These are phyloP conservation scores for Telfairia occidentalis DNA, from an alignment of 331 rosid species.

Conservation along the genomic window DNA sequence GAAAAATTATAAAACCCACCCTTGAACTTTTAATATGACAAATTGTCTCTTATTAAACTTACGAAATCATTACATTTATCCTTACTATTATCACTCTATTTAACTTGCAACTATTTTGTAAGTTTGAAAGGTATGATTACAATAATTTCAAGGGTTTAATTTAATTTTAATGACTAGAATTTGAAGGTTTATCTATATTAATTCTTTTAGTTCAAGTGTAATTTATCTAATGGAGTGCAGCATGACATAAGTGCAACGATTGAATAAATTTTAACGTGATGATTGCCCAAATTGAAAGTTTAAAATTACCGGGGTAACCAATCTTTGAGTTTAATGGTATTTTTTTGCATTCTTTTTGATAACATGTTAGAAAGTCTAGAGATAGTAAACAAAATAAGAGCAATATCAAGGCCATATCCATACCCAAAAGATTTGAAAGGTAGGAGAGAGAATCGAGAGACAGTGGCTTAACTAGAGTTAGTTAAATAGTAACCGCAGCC, in stretches of 20 bases:
- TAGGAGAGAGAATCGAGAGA: too few species aligned
- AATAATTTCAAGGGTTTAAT: background rate
- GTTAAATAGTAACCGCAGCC: constrained; percentile 14
- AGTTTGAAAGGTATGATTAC: background rate
- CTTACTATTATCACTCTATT: background rate
- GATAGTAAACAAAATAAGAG: background rate
- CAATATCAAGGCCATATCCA: background rate
- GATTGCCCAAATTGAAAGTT: too few species aligned
- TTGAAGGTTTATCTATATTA: background rate
- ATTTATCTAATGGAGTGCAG: background rate
- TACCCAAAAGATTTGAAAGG: too few species aligned
- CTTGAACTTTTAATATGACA: background rate
- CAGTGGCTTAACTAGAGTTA: constrained; percentile 48
- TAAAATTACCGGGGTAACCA: too few species aligned
- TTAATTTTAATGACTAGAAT: too few species aligned
- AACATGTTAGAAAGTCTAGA: background rate
- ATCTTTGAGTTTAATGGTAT: too few species aligned
- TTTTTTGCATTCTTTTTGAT: too few species aligned
- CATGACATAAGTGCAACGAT: background rate
- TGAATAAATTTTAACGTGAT: background rate
- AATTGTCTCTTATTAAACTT: background rate
- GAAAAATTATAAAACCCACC: background rate
- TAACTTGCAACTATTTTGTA: too few species aligned
- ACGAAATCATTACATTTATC: background rate
- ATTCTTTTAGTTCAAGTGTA: background rate